Evolutionary conservation across 768 basidiomycete genomes (phyloP).

Genomic region (Suillus lakei): DNA sequence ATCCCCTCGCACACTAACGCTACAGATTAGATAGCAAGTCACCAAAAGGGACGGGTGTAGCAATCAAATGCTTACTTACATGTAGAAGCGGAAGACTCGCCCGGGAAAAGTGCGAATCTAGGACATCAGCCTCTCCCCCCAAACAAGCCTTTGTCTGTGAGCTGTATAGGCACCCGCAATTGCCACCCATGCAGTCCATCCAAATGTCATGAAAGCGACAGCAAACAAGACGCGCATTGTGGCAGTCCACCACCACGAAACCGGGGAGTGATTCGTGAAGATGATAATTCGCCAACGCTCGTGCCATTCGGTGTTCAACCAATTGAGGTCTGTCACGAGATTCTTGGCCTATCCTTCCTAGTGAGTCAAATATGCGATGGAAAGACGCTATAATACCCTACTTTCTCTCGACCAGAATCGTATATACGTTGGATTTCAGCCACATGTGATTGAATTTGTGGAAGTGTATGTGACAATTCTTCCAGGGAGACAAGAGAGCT

Average conservation of each 20-base stretch:
- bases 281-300: constrained; percentile 76
- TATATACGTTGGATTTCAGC: constrained; percentile 67
- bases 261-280: constrained; percentile 74
- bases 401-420: constrained; percentile 73
- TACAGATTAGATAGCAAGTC: background rate
- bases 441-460: constrained; percentile 65
- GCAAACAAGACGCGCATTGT: constrained; percentile 66
- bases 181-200: constrained; percentile 64
- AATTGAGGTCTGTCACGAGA: constrained; percentile 66
- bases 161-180: constrained; percentile 72
- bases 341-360: constrained; percentile 55
- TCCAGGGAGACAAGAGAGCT: constrained; percentile 60
- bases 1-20: background rate
- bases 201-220: constrained; percentile 58
- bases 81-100: too few relatives aligned
- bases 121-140: constrained; percentile 81
- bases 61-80: background rate
- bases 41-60: background rate
- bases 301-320: constrained; percentile 81
- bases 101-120: constrained; percentile 32
- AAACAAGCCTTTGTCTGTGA: constrained; percentile 74
- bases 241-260: constrained; percentile 72
- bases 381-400: constrained; percentile 26
- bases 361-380: constrained; percentile 7
- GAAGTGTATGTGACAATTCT: constrained; percentile 62